A percentile compares a stretch with the other conserved stretches of the same genome.
phyloP scores from a whole-genome alignment of 108 stramenopile species.

The Cyclotella atomus region DNA sequence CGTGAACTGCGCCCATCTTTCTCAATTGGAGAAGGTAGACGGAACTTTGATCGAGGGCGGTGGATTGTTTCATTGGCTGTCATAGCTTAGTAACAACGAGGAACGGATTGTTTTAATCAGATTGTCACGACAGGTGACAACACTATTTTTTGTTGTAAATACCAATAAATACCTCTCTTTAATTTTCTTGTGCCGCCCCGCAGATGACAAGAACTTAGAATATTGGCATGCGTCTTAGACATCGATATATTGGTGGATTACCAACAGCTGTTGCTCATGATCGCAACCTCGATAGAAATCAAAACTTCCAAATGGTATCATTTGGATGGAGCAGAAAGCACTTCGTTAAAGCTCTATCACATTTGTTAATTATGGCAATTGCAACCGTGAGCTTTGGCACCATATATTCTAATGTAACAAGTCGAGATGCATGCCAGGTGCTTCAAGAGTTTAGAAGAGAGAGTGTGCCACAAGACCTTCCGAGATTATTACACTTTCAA shows the following conservation, averaged over 20 bases:
- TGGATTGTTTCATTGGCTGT: neutral
- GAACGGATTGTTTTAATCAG: too few species aligned
- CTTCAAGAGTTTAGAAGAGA: neutral
- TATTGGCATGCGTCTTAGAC: neutral
- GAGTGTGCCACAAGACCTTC: neutral
- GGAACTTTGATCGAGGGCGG: slow-evolving; percentile 2
- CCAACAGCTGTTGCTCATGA: neutral
- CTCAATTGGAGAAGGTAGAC: neutral
- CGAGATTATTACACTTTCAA: slow-evolving; percentile 9
- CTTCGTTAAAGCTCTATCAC: neutral
- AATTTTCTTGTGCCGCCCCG: neutral
- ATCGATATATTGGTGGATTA: neutral
- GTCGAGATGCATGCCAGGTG: slow-evolving; percentile 20
- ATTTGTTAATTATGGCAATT: neutral
- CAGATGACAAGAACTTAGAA: neutral
- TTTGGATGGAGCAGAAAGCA: neutral
- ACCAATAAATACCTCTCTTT: neutral
- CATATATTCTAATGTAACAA: slow-evolving; percentile 1
- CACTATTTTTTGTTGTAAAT: too few species aligned
- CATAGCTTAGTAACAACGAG: too few species aligned
- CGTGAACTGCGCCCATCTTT: neutral
- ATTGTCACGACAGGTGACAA: too few species aligned
- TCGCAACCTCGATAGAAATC: too few species aligned
- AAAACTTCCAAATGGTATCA: too few species aligned
- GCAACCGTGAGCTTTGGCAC: neutral